Evolutionary conservation across 176 grass and related monocot species (phyloP).

Genomic region (Urochloa ruziziensis): DNA sequence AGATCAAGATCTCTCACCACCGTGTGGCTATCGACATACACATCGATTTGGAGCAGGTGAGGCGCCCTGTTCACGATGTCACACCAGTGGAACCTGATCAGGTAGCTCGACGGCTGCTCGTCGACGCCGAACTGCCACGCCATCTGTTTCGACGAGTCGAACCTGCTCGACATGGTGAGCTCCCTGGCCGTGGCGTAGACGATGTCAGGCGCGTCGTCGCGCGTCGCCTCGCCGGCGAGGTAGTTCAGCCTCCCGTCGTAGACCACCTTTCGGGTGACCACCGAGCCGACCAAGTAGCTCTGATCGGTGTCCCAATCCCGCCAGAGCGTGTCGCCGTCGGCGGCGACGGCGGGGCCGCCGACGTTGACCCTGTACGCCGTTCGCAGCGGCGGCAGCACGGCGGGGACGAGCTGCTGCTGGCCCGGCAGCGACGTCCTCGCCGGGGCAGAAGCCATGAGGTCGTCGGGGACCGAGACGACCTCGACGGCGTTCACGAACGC

Average conservation of each 20-base stretch:
- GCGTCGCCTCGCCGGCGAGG: slow-evolving; percentile 32
- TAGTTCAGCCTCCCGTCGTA: slow-evolving; percentile 13
- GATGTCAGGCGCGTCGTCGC: slow-evolving; percentile 41
- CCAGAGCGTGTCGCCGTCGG: slow-evolving; percentile 54
- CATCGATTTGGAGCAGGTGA: slow-evolving; percentile 36
- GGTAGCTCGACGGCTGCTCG: slow-evolving; percentile 19
- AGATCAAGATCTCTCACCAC: slow-evolving; percentile 33
- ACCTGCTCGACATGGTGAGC: background rate
- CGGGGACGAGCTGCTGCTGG: slow-evolving; percentile 30
- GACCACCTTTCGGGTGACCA: background rate
- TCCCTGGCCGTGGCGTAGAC: slow-evolving; percentile 69
- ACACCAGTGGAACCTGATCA: slow-evolving; percentile 72
- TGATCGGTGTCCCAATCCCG: slow-evolving; percentile 61
- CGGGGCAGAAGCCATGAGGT: slow-evolving; percentile 15
- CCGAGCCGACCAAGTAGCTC: background rate
- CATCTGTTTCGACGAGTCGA: slow-evolving; percentile 46
- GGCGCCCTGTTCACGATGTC: slow-evolving; percentile 48
- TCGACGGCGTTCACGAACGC: slow-evolving; percentile 88
- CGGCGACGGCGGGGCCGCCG: slow-evolving; percentile 39
- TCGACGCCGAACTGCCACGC: slow-evolving; percentile 58
- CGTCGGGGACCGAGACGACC: slow-evolving; percentile 59
- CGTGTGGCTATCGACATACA: slow-evolving; percentile 12
- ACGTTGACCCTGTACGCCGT: slow-evolving; percentile 60
- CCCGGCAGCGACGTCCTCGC: background rate
- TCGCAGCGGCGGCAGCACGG: slow-evolving; percentile 44